Evolutionary conservation across 2,329 filamentous ascomycete genomes (phyloP).

Genomic region (Curvularia spicifera): DNA sequence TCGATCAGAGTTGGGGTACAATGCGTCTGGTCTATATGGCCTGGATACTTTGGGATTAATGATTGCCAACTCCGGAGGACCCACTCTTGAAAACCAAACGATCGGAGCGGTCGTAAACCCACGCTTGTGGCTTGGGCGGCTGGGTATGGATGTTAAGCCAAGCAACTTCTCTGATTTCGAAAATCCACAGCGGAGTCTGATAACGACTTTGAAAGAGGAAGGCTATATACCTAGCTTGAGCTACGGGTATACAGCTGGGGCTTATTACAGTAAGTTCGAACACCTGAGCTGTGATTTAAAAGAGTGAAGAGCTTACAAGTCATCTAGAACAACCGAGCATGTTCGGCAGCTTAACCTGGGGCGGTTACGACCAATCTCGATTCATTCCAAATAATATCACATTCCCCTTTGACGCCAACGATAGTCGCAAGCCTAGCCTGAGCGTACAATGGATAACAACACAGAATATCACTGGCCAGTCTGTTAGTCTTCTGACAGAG

Average conservation of each 20-base stretch:
- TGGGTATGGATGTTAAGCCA: conserved; percentile 54
- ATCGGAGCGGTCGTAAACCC: conserved; percentile 22
- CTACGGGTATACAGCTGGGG: conserved; percentile 31
- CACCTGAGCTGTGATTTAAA: not conserved
- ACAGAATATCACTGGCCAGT: conserved; percentile 12
- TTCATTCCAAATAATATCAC: conserved; percentile 24
- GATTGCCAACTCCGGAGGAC: conserved; percentile 39
- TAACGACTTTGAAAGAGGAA: not conserved
- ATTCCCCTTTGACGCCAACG: conserved; percentile 20
- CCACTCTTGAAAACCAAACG: conserved; percentile 17
- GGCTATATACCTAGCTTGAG: conserved; percentile 23
- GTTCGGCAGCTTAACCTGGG: conserved; percentile 44
- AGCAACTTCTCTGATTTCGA: conserved; percentile 56
- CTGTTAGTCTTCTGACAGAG: conserved; percentile 24
- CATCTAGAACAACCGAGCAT: no score
- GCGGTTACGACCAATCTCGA: conserved; percentile 48
- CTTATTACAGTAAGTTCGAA: conserved; percentile 25
- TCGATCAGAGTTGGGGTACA: conserved; percentile 21
- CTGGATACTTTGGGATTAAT: conserved; percentile 25
- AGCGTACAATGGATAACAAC: not conserved
- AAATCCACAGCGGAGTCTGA: conserved; percentile 5
- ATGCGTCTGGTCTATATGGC: conserved; percentile 26
- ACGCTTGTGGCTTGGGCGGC: conserved; percentile 27
- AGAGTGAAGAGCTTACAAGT: not conserved
- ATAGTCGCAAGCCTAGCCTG: conserved; percentile 14